Percentiles rank a stretch among this genome's conserved stretches.
Evolutionary conservation across 2,329 filamentous ascomycete species (phyloP).

Genomic region (Claviceps sp.): DNA sequence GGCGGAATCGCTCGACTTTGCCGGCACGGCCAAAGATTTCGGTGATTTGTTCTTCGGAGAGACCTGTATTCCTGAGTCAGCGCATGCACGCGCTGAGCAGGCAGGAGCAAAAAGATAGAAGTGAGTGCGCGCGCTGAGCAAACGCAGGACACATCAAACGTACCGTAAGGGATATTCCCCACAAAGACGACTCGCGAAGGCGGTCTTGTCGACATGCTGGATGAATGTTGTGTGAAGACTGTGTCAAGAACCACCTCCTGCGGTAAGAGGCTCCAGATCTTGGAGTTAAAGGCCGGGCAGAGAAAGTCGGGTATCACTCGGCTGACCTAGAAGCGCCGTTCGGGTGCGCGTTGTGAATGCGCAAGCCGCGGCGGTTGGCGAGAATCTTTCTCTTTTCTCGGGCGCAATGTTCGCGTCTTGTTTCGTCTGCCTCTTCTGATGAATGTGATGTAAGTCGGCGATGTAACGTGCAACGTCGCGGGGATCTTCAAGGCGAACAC

Average conservation of each 20-base stretch:
- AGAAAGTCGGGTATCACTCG: neutral
- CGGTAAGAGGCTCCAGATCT: no score
- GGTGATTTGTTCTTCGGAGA: conserved; percentile 91
- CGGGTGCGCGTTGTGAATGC: neutral
- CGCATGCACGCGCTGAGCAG: neutral
- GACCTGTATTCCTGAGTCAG: conserved; percentile 41
- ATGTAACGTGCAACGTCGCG: neutral
- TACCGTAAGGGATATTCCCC: conserved; percentile 75
- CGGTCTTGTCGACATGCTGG: conserved; percentile 55
- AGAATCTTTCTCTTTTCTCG: neutral
- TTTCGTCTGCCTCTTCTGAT: neutral
- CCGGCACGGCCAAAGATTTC: conserved; percentile 87
- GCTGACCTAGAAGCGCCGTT: neutral
- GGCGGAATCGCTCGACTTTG: conserved; percentile 78
- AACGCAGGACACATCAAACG: conserved; percentile 7
- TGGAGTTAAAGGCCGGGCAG: no score
- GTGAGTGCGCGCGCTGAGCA: neutral
- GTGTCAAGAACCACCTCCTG: no score
- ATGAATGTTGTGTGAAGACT: neutral
- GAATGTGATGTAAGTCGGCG: neutral
- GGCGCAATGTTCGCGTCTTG: neutral
- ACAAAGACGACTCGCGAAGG: conserved; percentile 72
- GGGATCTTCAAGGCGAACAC: neutral
- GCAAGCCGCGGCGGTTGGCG: neutral
- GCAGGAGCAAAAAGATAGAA: neutral